Evolutionary conservation across 768 basidiomycete species (phyloP).

Genomic region (Amanita inopinata): DNA sequence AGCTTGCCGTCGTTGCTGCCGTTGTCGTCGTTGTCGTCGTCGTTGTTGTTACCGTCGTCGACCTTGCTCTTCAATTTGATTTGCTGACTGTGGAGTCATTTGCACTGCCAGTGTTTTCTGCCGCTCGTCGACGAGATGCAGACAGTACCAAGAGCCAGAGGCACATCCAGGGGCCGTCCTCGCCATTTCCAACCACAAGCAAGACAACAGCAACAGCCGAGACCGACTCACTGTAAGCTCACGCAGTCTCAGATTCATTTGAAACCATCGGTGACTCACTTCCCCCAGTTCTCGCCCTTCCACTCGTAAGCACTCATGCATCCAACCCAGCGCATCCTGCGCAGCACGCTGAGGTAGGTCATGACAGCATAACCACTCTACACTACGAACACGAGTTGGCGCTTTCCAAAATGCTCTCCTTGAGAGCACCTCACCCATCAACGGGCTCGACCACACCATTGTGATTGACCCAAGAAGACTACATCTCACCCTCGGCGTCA

Average conservation of each 20-base stretch:
- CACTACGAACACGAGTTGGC: slow-evolving; percentile 25
- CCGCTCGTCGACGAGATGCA: neutral
- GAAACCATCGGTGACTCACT: no score
- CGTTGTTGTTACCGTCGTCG: no score
- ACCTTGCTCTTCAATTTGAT: no score
- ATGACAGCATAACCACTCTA: slow-evolving; percentile 23
- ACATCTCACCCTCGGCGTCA: slow-evolving; percentile 69
- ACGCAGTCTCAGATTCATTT: neutral
- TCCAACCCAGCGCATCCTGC: no score
- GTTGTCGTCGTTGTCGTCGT: no score
- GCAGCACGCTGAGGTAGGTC: no score
- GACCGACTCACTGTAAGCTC: slow-evolving; percentile 25
- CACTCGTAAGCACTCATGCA: slow-evolving; percentile 17
- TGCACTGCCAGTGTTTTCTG: no score
- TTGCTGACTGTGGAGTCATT: no score
- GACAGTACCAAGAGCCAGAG: neutral
- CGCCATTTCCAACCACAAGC: neutral
- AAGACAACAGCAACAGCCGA: neutral
- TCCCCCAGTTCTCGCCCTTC: slow-evolving; percentile 21
- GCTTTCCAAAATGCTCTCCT: slow-evolving; percentile 36
- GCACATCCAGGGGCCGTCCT: neutral
- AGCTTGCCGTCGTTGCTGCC: no score
- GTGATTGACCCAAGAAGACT: slow-evolving; percentile 48
- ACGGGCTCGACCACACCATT: slow-evolving; percentile 53
- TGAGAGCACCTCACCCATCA: slow-evolving; percentile 21